phyloP scores from a whole-genome alignment of 2,329 filamentous ascomycete genomes.

The Fusarium lateritium region DNA sequence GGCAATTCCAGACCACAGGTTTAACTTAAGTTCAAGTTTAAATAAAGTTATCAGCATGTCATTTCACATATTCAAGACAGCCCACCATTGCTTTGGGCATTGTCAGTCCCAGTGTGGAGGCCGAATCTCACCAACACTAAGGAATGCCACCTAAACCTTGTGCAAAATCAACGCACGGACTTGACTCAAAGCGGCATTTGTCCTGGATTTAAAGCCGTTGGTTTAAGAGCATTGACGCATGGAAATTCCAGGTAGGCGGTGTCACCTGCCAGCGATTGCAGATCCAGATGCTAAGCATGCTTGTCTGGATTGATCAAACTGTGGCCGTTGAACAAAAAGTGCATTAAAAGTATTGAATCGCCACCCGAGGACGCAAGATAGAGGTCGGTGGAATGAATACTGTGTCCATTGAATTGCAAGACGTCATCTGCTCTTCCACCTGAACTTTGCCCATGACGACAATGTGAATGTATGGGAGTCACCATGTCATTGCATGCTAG shows the following conservation, averaged over 20 bases:
- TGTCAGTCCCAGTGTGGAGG: background rate
- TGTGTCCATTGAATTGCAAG: background rate
- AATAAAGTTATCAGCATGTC: background rate
- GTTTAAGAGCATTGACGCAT: conserved; percentile 7
- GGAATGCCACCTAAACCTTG: conserved; percentile 32
- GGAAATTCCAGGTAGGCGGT: conserved; percentile 29
- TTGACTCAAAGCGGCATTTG: conserved; percentile 7
- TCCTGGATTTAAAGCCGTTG: conserved; percentile 11
- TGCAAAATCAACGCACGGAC: background rate
- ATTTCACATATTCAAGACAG: conserved; percentile 23
- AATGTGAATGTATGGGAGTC: too few relatives aligned
- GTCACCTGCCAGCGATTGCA: background rate
- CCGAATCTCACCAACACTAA: background rate
- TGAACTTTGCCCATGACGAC: too few relatives aligned
- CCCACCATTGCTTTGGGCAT: background rate
- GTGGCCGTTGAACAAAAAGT: background rate
- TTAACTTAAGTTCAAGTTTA: background rate
- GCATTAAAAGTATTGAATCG: background rate
- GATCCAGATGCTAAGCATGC: background rate
- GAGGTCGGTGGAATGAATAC: background rate
- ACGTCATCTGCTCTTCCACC: too few relatives aligned
- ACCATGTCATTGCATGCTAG: too few relatives aligned
- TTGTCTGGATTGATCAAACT: background rate
- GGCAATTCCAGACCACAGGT: background rate
- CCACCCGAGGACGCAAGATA: background rate